Conservation (phyloP, 441 rosid species). For the Arabidopsis hybrid region DNA sequence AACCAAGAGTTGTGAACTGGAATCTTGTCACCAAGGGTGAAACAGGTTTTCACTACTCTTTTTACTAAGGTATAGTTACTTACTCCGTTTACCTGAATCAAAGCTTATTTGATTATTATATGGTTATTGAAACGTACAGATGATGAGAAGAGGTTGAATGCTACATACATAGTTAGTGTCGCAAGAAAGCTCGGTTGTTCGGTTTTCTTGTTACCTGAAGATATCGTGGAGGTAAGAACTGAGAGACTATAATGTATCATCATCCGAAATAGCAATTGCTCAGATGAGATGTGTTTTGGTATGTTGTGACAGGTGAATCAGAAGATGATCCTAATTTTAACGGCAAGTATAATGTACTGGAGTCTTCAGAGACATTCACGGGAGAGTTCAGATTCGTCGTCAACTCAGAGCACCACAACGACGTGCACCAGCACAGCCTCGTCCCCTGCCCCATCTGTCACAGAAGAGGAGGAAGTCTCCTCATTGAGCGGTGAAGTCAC, state of each 20-base stretch:
- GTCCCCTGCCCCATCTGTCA: conserved; percentile 72
- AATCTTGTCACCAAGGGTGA: conserved; percentile 91
- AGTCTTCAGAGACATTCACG: conserved; percentile 56
- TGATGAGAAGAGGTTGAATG: conserved; percentile 90
- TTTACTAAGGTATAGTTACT: background rate
- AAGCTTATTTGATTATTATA: background rate
- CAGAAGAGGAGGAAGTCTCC: conserved; percentile 73
- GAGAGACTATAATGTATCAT: background rate
- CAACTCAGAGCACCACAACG: conserved; percentile 45
- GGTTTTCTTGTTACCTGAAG: conserved; percentile 92
- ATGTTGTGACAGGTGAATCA: conserved; percentile 67
- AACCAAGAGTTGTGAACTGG: conserved; percentile 94
- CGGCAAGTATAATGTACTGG: conserved; percentile 80
- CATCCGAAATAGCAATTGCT: background rate
- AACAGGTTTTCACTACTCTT: conserved; percentile 55
- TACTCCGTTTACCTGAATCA: conserved; percentile 5
- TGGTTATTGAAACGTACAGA: conserved; percentile 47
- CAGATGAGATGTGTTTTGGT: conserved; percentile 30
- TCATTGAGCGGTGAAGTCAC: conserved; percentile 67
- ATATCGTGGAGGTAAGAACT: conserved; percentile 63
- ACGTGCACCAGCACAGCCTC: conserved; percentile 50
- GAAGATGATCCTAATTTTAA: conserved; percentile 71
- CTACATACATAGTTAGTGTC: conserved; percentile 84
- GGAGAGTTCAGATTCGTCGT: conserved; percentile 51
- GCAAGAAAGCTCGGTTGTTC: conserved; percentile 96